Evolutionary conservation across 164 flowering plant species (phyloP), one percentile per base, ranked within the genome.

Genomic region (Kingdonia uniflora): DNA sequence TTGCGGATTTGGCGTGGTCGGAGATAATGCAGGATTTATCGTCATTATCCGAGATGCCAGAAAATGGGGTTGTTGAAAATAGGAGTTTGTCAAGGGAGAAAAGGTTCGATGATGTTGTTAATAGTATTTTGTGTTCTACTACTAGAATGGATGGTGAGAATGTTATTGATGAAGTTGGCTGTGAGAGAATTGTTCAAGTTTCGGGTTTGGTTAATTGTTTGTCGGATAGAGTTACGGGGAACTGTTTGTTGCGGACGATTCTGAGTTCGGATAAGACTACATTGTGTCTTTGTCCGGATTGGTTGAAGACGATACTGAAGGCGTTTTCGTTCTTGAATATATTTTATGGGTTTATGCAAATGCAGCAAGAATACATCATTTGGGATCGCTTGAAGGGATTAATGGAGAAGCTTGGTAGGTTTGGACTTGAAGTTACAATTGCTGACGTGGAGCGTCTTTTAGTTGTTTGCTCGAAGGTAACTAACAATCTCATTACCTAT

Each of bases 401-500:
- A 37, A 59, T 85, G 41, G 54, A 65, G 55, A 75, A 70, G 25
- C 70, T 85, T 24, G 47, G 51, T 41, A 57, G 60, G 52, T 70
- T 26, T 66, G 84, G 80, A 37, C 23, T 74, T 46, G 62, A 57
- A 42, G 62, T 78, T 63, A 68, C 62, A 56, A 58, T 77, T 57
- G 63, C 65, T 45, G 90, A 83, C 24, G 40, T 87, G 21, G 71
- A 78, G 67, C 67, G 68, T 50, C 79, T 91, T 57, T 66, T 81
- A 21, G 52, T 69, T 57, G 64, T 91, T 43, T 85, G 84, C 60
- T 91, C 95, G 47, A 68, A 83, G 87, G 97, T 90, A 47, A 41
- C 35, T 3, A 8, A 3, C 8, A 3, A 29, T 29, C 35, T 3
- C 4, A 8, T 29, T 29, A 29, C 8, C 8, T 3, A 29, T 29